These are phyloP conservation scores for Aspergillus versicolor DNA, from an alignment of 2,329 filamentous ascomycete species.

Conservation along the genomic window DNA sequence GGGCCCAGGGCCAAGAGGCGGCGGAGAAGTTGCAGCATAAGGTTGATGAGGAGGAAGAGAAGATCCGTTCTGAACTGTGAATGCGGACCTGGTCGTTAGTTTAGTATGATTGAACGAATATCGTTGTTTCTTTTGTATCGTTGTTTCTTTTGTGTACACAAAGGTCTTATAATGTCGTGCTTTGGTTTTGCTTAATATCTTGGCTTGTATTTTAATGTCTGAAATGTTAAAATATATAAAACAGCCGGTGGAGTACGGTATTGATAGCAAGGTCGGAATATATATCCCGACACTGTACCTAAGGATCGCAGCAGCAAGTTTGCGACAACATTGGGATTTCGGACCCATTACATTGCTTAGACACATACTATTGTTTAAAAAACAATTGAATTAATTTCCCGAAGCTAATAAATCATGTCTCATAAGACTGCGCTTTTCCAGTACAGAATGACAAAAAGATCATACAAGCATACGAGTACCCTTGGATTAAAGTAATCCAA, in stretches of 20 bases:
- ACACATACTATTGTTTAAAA: neutral
- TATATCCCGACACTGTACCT: neutral
- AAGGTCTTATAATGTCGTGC: neutral
- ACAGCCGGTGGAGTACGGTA: neutral
- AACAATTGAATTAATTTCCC: neutral
- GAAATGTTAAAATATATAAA: neutral
- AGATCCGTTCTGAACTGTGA: conserved; percentile 33
- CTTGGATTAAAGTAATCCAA: neutral
- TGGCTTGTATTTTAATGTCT: neutral
- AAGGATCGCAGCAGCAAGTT: neutral
- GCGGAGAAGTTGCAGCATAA: conserved; percentile 43
- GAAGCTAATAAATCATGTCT: neutral
- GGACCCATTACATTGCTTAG: neutral
- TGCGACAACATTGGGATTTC: no score
- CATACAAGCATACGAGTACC: neutral
- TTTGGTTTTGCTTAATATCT: neutral
- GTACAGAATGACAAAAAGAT: neutral
- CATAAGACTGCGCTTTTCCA: neutral
- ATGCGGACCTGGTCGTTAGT: neutral
- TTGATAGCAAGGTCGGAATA: neutral
- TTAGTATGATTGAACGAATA: neutral
- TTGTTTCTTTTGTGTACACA: conserved; percentile 5
- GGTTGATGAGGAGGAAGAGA: conserved; percentile 53
- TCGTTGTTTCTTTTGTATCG: conserved; percentile 1
- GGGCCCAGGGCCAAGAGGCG: conserved; percentile 49